A percentile compares a stretch with the other conserved stretches of the same genome.
Conservation (phyloP, 495 filamentous ascomycete genomes). For the Penicillium pancosmium region DNA sequence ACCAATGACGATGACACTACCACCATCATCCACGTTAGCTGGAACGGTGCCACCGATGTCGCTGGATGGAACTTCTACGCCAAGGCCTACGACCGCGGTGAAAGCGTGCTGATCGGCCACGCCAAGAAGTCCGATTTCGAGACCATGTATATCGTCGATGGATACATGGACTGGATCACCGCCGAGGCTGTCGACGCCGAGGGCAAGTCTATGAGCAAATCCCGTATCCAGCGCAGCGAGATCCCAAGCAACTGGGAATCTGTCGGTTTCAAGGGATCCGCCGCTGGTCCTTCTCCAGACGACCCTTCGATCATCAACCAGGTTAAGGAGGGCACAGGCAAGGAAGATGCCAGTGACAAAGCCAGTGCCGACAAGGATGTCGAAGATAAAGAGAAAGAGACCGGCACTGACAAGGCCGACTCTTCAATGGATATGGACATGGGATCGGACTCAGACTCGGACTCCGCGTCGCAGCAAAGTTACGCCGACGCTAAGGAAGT, state of each 20-base stretch:
- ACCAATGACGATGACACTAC: constrained; percentile 34
- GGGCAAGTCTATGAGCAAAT: constrained; percentile 36
- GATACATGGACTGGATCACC: constrained; percentile 43
- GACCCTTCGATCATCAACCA: constrained; percentile 35
- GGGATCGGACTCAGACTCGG: constrained; percentile 10
- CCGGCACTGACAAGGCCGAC: constrained; percentile 11
- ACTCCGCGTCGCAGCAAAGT: not conserved
- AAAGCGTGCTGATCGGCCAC: constrained; percentile 35
- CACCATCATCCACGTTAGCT: constrained; percentile 49
- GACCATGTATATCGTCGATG: constrained; percentile 47
- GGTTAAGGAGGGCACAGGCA: constrained; percentile 16
- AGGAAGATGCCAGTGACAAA: constrained; percentile 5
- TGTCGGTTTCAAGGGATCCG: constrained; percentile 35
- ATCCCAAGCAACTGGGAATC: constrained; percentile 39
- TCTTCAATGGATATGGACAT: constrained; percentile 21
- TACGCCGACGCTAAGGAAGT: constrained; percentile 35
- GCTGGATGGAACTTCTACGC: constrained; percentile 45
- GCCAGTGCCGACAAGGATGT: constrained; percentile 3
- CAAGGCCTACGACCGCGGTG: constrained; percentile 26
- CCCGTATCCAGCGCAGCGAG: constrained; percentile 28
- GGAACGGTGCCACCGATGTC: constrained; percentile 54
- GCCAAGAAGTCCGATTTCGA: constrained; percentile 45
- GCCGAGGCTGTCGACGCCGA: constrained; percentile 41
- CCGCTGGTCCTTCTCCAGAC: constrained; percentile 29
- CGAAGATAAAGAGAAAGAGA: constrained; percentile 9